Evolutionary conservation across 345 rosid genomes (phyloP), one percentile per base, ranked within the genome.

Genomic region (Boechera stricta): DNA sequence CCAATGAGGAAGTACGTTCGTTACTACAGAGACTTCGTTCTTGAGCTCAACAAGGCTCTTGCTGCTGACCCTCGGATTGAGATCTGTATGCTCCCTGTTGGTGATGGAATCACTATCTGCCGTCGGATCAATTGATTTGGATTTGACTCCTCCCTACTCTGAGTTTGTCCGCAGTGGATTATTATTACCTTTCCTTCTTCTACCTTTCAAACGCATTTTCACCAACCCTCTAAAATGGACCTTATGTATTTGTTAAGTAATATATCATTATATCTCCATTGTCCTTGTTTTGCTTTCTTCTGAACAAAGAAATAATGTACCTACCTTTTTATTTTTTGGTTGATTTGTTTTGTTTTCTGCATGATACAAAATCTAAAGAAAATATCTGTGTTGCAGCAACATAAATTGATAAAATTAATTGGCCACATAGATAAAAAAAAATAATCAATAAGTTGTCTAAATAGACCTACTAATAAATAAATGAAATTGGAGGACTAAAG

Each of bases 41-140:
- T 86, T 86, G 97, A 93, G 86, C 93, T 96, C 51, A 93, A 96
- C 88, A 93, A 93, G 85, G 94, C 97, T 38, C 93, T 96, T 1
- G 95, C 99, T 52, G 97, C 84, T 16, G 99, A 93, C 87, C 97
- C 97, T 8, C 81, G 96, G 91, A 91, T 91, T 11, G 99, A 96
- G 85, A 93, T 93, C 74, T 96, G 98, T 51, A 88, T 87, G 98
- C 98, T 96, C 3, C 94, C 98, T 0, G 96, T 93, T 9, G 97
- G 98, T 7, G 98, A 96, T 80, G 99, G 99, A 6, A 85, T 96
- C 89, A 96, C 98, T 33, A 83, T 96, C 71, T 93, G 97, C 92
- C 98, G 97, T 79, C 87, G 97, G 82, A 79, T 96, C 79, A 82
- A 78, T 16, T 91, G 74, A 90, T 11, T 16, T 45, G 44, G 8